A percentile compares a stretch with the other conserved stretches of the same genome.
Evolutionary conservation across 1,139 yeast genomes (phyloP).

Genomic region (Debaryomyces singareniensis): DNA sequence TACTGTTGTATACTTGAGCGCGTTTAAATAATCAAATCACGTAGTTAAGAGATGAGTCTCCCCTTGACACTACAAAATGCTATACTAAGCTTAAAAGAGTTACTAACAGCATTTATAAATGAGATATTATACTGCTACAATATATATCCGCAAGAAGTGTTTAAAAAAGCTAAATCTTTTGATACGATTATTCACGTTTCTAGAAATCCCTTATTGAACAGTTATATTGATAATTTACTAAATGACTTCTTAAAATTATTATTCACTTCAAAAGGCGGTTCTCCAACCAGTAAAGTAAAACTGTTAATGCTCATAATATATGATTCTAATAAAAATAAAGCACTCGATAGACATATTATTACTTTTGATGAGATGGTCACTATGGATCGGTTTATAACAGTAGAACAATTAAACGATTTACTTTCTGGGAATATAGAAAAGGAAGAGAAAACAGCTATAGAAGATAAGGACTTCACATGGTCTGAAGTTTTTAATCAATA

Average conservation of each 20-base stretch:
- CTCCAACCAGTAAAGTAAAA: slow-evolving; percentile 12
- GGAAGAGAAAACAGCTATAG: slow-evolving; percentile 10
- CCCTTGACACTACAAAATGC: slow-evolving; percentile 24
- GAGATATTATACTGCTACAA: slow-evolving; percentile 40
- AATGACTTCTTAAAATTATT: slow-evolving; percentile 15
- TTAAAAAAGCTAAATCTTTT: slow-evolving; percentile 30
- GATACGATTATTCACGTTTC: slow-evolving; percentile 31
- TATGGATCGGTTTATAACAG: slow-evolving; percentile 9
- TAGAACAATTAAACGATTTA: slow-evolving; percentile 1
- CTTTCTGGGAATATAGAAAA: slow-evolving; percentile 1
- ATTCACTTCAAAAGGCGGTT: slow-evolving; percentile 8
- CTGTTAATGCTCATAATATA: slow-evolving; percentile 20
- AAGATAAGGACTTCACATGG: slow-evolving; percentile 27
- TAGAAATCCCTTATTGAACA: slow-evolving; percentile 37
- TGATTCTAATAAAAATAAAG: slow-evolving; percentile 12
- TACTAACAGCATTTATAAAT: slow-evolving; percentile 35
- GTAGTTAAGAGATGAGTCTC: slow-evolving; percentile 6
- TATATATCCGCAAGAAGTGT: slow-evolving; percentile 38
- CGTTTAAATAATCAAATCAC: too few relatives aligned
- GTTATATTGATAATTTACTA: slow-evolving; percentile 27
- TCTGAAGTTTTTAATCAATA: slow-evolving; percentile 26
- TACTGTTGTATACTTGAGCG: not conserved
- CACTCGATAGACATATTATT: slow-evolving; percentile 20
- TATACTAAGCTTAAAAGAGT: slow-evolving; percentile 30
- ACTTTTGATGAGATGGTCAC: slow-evolving; percentile 19